Evolutionary conservation across 805 yeast genomes (phyloP), one percentile per base, ranked within the genome.

Genomic region (Soucietia sequanensis): DNA sequence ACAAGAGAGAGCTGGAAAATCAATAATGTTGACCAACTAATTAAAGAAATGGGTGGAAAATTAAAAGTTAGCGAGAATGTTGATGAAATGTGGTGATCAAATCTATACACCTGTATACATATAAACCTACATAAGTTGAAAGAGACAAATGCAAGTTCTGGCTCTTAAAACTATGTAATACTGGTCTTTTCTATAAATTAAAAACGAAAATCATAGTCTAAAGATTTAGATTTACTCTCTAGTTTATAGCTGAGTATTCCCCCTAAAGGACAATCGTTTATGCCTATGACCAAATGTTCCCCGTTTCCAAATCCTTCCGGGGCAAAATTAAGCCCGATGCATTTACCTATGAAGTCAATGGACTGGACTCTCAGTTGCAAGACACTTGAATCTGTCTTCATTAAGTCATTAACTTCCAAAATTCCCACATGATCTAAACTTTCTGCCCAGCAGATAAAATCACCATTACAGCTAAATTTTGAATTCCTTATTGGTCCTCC

Each of bases 341-440:
- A 68, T 41, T 77, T 78, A 0, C 85, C 85, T 46, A 78, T 69
- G 40, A 75, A 66, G 26, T 75, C 73, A 19, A 80, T 65, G 4
- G 69, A 59, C 48, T 79, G 84, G 9, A 66, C 66, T 5, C 58
- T 36, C 9, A 48, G 35, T 6, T 42, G 45, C 6, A 40, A 32
- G 3, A 19, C 21, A 16, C 37, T 29, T 11, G 46, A 48, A 16
- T 42, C 22, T 17, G 33, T 33, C 6, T 31, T 34, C 6, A 22
- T n/a, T 39, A 64, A 46, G 34, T 60, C 65, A 17, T 51, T 41
- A 36, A 72, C 44, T 37, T 68, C 68, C 8, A 78, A 46, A 2
- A 79, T 44, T 9, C 80, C 80, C 5, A 74, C 75, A 44, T 75
- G 76, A 47, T 80, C 85, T 34, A 77, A 62, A 23, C 78, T 69